Conservation (phyloP, 2,329 filamentous ascomycete species). For the Gaeumannomyces tritici region DNA sequence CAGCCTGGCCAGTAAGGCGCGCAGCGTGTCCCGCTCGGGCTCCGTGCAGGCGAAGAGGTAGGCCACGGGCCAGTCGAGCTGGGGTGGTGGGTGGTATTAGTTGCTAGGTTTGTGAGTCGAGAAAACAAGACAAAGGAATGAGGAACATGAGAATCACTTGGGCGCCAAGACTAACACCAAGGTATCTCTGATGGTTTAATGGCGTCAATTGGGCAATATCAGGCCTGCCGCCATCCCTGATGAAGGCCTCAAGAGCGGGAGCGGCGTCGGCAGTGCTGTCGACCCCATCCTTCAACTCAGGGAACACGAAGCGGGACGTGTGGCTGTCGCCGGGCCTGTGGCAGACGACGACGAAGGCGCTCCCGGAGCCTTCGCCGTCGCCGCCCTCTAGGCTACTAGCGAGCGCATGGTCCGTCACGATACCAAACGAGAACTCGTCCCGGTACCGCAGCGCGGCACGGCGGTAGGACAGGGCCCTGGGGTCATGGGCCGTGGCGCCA, state of each 20-base stretch:
- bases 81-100: not conserved
- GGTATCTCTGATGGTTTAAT: constrained; percentile 21
- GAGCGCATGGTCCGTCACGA: constrained; percentile 10
- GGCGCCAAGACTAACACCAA: constrained; percentile 18
- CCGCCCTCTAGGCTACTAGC: constrained; percentile 8
- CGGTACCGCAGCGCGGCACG: constrained; percentile 16
- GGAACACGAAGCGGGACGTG: not conserved
- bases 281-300: not conserved
- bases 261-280: constrained; percentile 6
- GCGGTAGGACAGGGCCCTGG: not conserved
- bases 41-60: constrained; percentile 24
- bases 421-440: constrained; percentile 24
- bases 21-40: constrained; percentile 17
- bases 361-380: constrained; percentile 6
- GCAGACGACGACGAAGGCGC: constrained; percentile 16
- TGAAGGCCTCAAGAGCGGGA: constrained; percentile 16
- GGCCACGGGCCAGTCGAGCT: constrained; percentile 26
- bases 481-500: constrained; percentile 2
- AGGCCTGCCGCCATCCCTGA: constrained; percentile 16
- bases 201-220: constrained; percentile 22
- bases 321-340: constrained; percentile 20
- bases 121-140: no score
- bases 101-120: no score
- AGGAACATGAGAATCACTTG: not conserved
- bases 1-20: constrained; percentile 18